phyloP scores from a whole-genome alignment of 768 basidiomycete species.

The Lactarius vividus region DNA sequence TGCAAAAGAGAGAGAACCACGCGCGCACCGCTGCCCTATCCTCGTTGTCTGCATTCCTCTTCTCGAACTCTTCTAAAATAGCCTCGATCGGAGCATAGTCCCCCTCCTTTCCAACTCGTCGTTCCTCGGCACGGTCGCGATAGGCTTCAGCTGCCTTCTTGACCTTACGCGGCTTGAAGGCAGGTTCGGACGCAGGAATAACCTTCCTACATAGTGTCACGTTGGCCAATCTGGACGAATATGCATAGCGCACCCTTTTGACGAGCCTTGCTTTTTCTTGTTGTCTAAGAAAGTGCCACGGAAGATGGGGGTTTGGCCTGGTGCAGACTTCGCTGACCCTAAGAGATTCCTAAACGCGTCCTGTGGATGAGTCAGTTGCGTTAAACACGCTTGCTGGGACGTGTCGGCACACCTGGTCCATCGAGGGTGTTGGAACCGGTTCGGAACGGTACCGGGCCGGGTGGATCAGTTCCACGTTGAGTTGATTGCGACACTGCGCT shows the following conservation, averaged over 20 bases:
- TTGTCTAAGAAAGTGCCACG: conserved; percentile 37
- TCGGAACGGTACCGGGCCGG: neutral
- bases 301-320: conserved; percentile 30
- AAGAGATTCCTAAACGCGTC: conserved; percentile 60
- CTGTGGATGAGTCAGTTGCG: conserved; percentile 34
- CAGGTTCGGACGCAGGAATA: conserved; percentile 51
- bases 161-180: conserved; percentile 80
- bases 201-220: conserved; percentile 40
- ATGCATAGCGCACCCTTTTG: conserved; percentile 21
- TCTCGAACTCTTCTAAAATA: conserved; percentile 79
- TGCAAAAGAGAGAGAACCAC: neutral
- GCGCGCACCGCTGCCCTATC: conserved; percentile 57
- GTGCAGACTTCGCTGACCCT: conserved; percentile 34
- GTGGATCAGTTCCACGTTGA: neutral
- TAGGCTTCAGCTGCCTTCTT: conserved; percentile 55
- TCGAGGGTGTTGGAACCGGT: neutral
- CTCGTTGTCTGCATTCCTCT: conserved; percentile 51
- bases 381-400: neutral
- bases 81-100: conserved; percentile 82
- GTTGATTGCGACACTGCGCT: neutral
- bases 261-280: conserved; percentile 23
- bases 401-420: conserved; percentile 26
- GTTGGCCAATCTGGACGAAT: neutral
- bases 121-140: conserved; percentile 74
- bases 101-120: conserved; percentile 60